Evolutionary conservation across 495 filamentous ascomycete genomes (phyloP), one percentile per base, ranked within the genome.

Genomic region (Penicillium parvum): DNA sequence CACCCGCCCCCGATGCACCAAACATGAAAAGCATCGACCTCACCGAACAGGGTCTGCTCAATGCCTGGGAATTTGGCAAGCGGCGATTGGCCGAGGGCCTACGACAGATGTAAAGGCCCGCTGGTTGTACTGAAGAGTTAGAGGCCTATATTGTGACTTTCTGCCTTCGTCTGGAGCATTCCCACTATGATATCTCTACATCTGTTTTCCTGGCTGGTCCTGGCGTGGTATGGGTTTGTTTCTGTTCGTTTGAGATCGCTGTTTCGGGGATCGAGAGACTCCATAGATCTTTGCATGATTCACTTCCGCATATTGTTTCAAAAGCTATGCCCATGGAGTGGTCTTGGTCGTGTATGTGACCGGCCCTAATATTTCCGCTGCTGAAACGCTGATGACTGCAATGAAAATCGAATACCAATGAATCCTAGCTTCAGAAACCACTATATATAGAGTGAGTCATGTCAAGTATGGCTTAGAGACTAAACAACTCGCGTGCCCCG

Each of bases 1-100:
- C 94, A 14, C 92, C 92, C n/a, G 79, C 82, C 42, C 85, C 95
- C 50, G 92, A 99, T 69, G 85, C 82, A 40, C 74, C 88, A 14
- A 86, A 85, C 50, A 79, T 97, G 60, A 86, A 90, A 73, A 85
- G 82, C 50, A 90, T 99, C 63, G 92, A 99, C 60, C 78, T 99
- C 29, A 88, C 86, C 32, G 92, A 99, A 66, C 90, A 97, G 65
- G 94, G 94, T 17, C 74, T 99, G 52, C 78, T 95, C 58, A 97
- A 97, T 70, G 76, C 90, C 37, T 94, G 91, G 76, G 86, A 96
- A 65, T 86, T 96, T 66, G 91, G 90, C 53, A 95, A 95, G 75
- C 77, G 82, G 52, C 92, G 95, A 65, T 68, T 96, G 62, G 83
- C 85, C 25, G 92, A 96, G 73, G 81, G 88, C 71, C 71, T 98